These are phyloP conservation scores for Bolboschoenus planiculmis DNA, from an alignment of 176 grass and related monocot species.

Conservation along the genomic window DNA sequence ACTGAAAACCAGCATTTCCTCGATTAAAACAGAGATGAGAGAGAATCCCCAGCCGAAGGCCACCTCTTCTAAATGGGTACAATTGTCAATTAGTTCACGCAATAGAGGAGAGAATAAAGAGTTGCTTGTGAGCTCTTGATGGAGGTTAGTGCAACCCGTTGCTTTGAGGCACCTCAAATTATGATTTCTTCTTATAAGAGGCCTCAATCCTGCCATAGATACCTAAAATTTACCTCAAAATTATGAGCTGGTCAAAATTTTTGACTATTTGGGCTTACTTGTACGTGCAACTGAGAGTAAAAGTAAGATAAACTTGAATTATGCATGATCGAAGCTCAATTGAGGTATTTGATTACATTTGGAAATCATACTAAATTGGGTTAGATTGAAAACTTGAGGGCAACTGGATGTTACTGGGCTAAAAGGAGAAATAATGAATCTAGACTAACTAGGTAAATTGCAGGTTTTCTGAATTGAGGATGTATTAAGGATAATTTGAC, in stretches of 20 bases:
- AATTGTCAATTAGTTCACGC: constrained; percentile 33
- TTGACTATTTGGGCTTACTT: not conserved
- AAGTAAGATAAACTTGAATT: not conserved
- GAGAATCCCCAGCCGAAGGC: constrained; percentile 82
- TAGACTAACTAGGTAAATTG: not conserved
- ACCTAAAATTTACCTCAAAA: constrained; percentile 42
- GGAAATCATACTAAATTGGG: not conserved
- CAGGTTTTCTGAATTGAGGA: not conserved
- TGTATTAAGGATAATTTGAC: not conserved
- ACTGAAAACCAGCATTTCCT: constrained; percentile 41
- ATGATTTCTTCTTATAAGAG: constrained; percentile 47
- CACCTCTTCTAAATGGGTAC: constrained; percentile 46
- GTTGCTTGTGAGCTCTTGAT: constrained; percentile 25
- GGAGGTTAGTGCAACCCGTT: constrained; percentile 52
- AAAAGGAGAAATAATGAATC: constrained; percentile 27
- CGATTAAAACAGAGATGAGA: constrained; percentile 27
- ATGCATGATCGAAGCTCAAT: constrained; percentile 6
- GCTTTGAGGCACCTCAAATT: constrained; percentile 65
- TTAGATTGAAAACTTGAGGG: not conserved
- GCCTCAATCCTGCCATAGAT: constrained; percentile 51
- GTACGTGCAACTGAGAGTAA: not conserved
- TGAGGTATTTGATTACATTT: not conserved
- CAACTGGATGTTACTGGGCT: not conserved
- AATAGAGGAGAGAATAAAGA: constrained; percentile 32
- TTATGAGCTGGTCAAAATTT: not conserved